Base-by-base conservation (phyloP, 2,329 filamentous ascomycete species). In the Aspergillus brasiliensis region DNA sequence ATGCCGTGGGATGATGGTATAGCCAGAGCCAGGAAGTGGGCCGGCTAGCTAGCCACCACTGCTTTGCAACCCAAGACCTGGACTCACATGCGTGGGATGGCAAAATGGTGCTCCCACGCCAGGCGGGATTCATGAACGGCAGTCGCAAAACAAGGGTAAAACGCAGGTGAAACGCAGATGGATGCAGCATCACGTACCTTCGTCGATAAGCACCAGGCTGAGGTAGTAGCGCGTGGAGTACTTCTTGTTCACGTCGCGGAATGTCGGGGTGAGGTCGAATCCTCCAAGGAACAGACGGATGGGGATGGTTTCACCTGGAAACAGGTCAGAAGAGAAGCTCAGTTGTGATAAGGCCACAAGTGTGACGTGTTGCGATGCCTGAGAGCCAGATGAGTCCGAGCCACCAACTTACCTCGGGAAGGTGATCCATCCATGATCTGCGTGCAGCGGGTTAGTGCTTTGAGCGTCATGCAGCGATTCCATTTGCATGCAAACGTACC, bases 361-460 rank as follows among this genome's bases (percentile, higher is more conserved):
- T 49, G 46, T 49, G 23, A 49, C 46, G n/a, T 49, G 46, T 28
- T 49, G 23, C 21, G 15, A 31, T 28, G 23, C n/a, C 46, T 27
- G 25, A 17, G 10, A 23, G 23, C 11, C 25, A 44, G 25, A 7
- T 6, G 49, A 21, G 28, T 21, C 28, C 25, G 38, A 34, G 17
- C 5, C 38, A 49, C 28, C n/a, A 47, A 67, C 81, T 84, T 88
- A 85, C 91, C 92, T 82, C 95, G 86, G 56, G 93, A 97, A 34
- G 95, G 95, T n/a, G 94, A 98, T 61, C 95, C 95, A 75, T 99
- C 95, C 95, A 99, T 99, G 74, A 99, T 99, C 89, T 91, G 66
- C 52, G 55, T 31, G 52, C 59, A 53, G 11, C 59, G 42, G 21
- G 48, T 63, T 52, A 64, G 58, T 19, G 3, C 15, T 17, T 40